Percentiles rank a stretch among this genome's conserved stretches.
Conservation (phyloP, 805 yeast genomes). For the Lipomyces mesembrius region DNA sequence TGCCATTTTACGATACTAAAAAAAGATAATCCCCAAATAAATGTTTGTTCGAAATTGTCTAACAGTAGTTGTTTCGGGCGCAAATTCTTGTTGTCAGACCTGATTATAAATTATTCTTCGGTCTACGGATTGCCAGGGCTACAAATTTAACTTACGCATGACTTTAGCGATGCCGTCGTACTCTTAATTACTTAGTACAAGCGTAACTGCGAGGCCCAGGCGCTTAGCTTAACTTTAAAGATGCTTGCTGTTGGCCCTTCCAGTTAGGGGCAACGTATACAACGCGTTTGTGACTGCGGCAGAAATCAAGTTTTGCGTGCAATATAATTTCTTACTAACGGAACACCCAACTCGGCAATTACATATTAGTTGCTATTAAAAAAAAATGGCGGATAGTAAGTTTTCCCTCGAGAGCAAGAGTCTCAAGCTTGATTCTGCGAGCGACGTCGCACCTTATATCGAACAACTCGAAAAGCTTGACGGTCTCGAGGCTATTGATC, state of each 20-base stretch:
- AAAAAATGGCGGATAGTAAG: conserved; percentile 11
- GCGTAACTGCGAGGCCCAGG: not conserved
- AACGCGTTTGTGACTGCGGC: not conserved
- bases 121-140: not conserved
- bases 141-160: not conserved
- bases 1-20: not conserved
- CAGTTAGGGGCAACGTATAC: not conserved
- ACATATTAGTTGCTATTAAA: not conserved
- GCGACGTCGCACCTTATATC: conserved; percentile 73
- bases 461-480: conserved; percentile 53
- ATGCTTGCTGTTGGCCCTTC: not conserved
- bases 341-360: not conserved
- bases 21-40: too few species aligned
- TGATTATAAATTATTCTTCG: not conserved
- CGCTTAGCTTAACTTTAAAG: not conserved
- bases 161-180: not conserved
- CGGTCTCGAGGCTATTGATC: conserved; percentile 63
- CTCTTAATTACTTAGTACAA: not conserved
- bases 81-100: not conserved
- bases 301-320: not conserved
- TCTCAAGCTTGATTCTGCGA: conserved; percentile 67
- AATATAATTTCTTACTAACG: not conserved
- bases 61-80: not conserved
- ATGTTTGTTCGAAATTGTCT: not conserved
- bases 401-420: conserved; percentile 28